These are phyloP conservation scores for Amborella trichopoda DNA, from an alignment of 164 flowering plant species.

Conservation along the genomic window DNA sequence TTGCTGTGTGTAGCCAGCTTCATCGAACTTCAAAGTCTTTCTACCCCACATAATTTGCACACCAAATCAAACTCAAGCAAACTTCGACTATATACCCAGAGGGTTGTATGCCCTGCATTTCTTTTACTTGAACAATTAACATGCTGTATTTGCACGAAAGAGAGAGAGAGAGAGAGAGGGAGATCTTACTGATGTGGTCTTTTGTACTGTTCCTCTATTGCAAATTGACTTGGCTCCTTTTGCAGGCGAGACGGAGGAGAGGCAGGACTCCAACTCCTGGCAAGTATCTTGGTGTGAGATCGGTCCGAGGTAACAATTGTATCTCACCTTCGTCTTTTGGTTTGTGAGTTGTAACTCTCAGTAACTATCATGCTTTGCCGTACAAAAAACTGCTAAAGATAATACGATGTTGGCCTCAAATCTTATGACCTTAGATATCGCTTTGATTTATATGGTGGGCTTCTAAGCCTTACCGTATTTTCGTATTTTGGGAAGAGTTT, in stretches of 20 bases:
- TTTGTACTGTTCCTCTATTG: background rate
- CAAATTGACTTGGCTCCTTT: background rate
- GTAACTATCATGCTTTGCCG: too few relatives aligned
- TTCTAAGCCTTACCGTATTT: too few relatives aligned
- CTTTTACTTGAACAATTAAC: conserved; percentile 26
- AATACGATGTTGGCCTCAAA: too few relatives aligned
- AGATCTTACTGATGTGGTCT: background rate
- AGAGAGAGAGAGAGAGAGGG: too few relatives aligned
- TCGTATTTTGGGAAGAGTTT: background rate
- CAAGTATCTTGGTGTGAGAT: conserved; percentile 60
- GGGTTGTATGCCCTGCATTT: conserved; percentile 98
- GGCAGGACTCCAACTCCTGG: conserved; percentile 95
- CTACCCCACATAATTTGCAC: conserved; percentile 22
- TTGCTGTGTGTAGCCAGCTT: conserved; percentile 93
- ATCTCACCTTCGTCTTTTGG: background rate
- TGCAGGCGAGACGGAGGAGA: conserved; percentile 61
- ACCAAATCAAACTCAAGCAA: conserved; percentile 17
- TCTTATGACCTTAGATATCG: too few relatives aligned
- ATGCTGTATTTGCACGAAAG: background rate
- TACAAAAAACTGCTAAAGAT: too few relatives aligned
- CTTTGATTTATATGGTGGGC: too few relatives aligned
- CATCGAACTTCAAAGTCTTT: conserved; percentile 62
- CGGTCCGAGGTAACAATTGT: conserved; percentile 30
- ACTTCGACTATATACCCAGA: conserved; percentile 45
- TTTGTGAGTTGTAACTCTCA: background rate